Evolutionary conservation across 345 rosid species (phyloP).

Genomic region (Lenwebbia sp.): DNA sequence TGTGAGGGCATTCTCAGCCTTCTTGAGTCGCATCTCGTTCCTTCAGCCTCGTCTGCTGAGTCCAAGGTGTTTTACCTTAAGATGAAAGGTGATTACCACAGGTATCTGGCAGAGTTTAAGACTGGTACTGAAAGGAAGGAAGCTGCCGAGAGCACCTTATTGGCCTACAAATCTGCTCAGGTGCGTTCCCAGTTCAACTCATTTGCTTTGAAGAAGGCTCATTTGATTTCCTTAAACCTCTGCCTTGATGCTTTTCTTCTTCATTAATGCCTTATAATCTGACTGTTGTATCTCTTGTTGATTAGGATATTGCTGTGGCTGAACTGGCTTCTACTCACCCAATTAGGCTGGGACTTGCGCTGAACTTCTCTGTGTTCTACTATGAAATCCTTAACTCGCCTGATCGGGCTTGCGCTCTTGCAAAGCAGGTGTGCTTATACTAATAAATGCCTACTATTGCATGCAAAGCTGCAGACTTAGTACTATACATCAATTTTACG

Average conservation of each 20-base stretch:
- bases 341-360: slow-evolving; percentile 93
- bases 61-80: slow-evolving; percentile 94
- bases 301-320: slow-evolving; percentile 86
- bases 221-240: background rate
- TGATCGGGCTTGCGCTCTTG: slow-evolving; percentile 93
- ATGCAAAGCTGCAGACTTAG: background rate
- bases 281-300: background rate
- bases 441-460: background rate
- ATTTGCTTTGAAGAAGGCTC: background rate
- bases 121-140: slow-evolving; percentile 91
- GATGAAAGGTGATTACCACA: slow-evolving; percentile 96
- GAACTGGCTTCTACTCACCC: slow-evolving; percentile 95
- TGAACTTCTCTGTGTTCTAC: slow-evolving; percentile 96
- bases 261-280: background rate
- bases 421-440: slow-evolving; percentile 55
- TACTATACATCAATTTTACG: background rate
- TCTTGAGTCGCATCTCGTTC: slow-evolving; percentile 83
- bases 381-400: slow-evolving; percentile 98
- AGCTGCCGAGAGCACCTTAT: slow-evolving; percentile 91
- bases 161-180: slow-evolving; percentile 98
- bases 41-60: slow-evolving; percentile 74
- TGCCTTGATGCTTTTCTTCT: background rate
- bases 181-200: slow-evolving; percentile 10
- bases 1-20: slow-evolving; percentile 82
- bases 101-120: slow-evolving; percentile 96